phyloP scores from a whole-genome alignment of 2,329 filamentous ascomycete genomes.

The Chaetomiaceae sp. region DNA sequence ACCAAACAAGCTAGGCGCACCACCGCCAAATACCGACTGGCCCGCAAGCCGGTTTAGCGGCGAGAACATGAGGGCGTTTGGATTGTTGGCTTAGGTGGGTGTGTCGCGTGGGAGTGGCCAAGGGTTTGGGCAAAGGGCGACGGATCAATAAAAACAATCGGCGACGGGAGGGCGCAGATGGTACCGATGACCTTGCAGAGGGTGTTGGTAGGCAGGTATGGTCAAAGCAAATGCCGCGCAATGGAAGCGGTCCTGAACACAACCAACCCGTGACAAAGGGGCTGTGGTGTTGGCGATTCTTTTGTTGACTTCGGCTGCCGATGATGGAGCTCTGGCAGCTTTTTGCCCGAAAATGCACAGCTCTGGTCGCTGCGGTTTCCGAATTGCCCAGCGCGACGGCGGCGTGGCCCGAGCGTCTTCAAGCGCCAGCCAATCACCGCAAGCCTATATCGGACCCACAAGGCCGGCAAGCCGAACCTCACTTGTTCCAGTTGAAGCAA shows the following conservation, averaged over 20 bases:
- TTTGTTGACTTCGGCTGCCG: not conserved
- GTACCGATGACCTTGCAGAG: not conserved
- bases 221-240: not conserved
- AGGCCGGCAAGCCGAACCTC: conserved; percentile 23
- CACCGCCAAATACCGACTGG: conserved; percentile 27
- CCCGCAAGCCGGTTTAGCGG: conserved; percentile 22
- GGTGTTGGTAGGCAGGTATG: not conserved
- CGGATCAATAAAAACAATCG: not conserved
- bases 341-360: conserved; percentile 7
- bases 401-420: conserved; percentile 8
- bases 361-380: not conserved
- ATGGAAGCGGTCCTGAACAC: not conserved
- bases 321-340: not conserved
- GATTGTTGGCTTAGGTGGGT: conserved; percentile 1
- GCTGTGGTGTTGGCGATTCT: not conserved
- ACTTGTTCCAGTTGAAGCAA: conserved; percentile 6
- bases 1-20: conserved; percentile 24
- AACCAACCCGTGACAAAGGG: not conserved
- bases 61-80: conserved; percentile 19
- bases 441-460: conserved; percentile 12
- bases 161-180: not conserved
- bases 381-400: not conserved
- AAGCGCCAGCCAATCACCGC: conserved; percentile 18
- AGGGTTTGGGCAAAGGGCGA: not conserved
- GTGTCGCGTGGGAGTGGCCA: not conserved